Percentiles rank a stretch among this genome's conserved stretches.
These are phyloP conservation scores for Beta corolliflora DNA, from an alignment of 179 eudicot species.

Conservation along the genomic window DNA sequence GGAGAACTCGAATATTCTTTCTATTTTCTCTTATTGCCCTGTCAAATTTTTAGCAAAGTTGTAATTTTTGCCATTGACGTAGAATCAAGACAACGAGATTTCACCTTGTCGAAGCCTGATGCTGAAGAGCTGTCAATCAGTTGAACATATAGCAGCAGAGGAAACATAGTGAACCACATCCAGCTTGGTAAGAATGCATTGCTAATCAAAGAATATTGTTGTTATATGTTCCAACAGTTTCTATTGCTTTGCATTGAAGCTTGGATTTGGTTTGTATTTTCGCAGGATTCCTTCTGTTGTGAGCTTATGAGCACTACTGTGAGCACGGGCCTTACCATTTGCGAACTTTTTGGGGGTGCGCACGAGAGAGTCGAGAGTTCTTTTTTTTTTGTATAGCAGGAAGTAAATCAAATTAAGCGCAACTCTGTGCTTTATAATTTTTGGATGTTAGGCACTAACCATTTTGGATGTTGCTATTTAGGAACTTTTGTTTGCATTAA, in stretches of 20 bases:
- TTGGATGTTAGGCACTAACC: background rate
- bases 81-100: slow-evolving; percentile 30
- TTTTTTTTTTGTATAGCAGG: background rate
- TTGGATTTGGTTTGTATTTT: no score
- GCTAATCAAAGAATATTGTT: no score
- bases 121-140: slow-evolving; percentile 11
- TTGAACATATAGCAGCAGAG: background rate
- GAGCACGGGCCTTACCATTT: no score
- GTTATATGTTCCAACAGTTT: no score
- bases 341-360: no score
- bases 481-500: background rate
- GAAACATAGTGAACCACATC: background rate
- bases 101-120: background rate
- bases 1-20: no score
- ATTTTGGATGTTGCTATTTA: background rate
- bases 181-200: no score
- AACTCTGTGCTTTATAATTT: background rate
- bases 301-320: no score
- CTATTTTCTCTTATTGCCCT: no score
- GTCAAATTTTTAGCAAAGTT: background rate
- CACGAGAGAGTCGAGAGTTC: no score
- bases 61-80: background rate
- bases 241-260: no score
- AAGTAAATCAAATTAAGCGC: background rate
- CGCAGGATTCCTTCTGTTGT: no score